phyloP scores from a whole-genome alignment of 192 early-diverging fungal genomes.

The Podila epicladia region DNA sequence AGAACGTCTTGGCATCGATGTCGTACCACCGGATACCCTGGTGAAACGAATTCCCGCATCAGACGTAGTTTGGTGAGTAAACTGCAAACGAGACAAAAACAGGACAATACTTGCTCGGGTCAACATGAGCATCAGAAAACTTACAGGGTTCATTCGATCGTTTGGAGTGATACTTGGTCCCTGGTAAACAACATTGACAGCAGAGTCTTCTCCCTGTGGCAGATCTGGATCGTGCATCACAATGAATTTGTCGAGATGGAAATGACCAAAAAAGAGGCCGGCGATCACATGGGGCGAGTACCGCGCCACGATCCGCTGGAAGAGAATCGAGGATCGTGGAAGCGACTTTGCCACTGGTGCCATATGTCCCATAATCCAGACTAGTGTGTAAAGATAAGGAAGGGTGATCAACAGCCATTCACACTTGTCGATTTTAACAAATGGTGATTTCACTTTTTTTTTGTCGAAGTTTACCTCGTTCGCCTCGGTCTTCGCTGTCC shows the following conservation, averaged over 20 bases:
- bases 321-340: constrained; percentile 58
- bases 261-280: constrained; percentile 64
- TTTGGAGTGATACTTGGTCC: constrained; percentile 62
- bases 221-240: constrained; percentile 56
- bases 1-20: constrained; percentile 61
- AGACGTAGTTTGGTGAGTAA: not conserved
- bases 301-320: constrained; percentile 60
- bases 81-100: not conserved
- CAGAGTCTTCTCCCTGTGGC: constrained; percentile 27
- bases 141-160: constrained; percentile 58
- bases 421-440: not conserved
- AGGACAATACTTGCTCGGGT: not conserved
- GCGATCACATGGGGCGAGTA: constrained; percentile 65
- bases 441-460: not conserved
- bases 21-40: constrained; percentile 58
- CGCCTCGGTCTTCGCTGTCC: constrained; percentile 55
- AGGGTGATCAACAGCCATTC: too few relatives aligned
- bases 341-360: constrained; percentile 55
- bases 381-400: constrained; percentile 3
- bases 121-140: not conserved
- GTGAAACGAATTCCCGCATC: not conserved
- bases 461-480: constrained; percentile 23
- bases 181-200: constrained; percentile 56
- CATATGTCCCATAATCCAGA: constrained; percentile 68
- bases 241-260: constrained; percentile 61